These are phyloP conservation scores for Volvox africanus DNA, from an alignment of 139 green algal genomes.

Conservation along the genomic window DNA sequence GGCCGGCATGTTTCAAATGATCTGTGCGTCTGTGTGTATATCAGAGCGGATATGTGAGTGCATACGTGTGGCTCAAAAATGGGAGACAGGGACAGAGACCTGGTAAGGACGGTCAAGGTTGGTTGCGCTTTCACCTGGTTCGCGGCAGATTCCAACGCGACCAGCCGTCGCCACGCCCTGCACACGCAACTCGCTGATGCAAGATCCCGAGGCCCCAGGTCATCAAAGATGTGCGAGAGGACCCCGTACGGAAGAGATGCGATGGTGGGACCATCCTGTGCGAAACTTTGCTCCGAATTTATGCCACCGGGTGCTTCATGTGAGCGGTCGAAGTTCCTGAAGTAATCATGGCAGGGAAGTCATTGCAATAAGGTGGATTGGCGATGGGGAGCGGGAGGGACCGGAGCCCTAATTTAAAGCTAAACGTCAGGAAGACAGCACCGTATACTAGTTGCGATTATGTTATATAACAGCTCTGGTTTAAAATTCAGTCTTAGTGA, in stretches of 20 bases:
- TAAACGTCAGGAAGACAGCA: not conserved
- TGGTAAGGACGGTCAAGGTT: too few species aligned
- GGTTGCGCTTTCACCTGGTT: constrained; percentile 9
- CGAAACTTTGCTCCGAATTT: constrained; percentile 7
- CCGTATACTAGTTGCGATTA: not conserved
- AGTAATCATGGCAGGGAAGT: not conserved
- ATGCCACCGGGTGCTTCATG: not conserved
- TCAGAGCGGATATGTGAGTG: too few species aligned
- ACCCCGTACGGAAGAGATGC: not conserved
- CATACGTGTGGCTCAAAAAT: too few species aligned
- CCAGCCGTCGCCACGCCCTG: not conserved
- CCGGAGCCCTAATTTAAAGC: not conserved
- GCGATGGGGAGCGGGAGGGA: not conserved
- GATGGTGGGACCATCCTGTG: not conserved
- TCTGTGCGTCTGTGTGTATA: too few species aligned
- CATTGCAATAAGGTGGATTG: not conserved
- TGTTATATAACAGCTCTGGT: not conserved
- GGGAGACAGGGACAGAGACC: too few species aligned
- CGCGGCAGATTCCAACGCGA: not conserved
- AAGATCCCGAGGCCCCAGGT: constrained; percentile 3
- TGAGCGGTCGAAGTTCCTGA: not conserved
- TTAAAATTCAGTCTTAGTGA: not conserved
- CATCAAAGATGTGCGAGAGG: not conserved
- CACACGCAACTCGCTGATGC: constrained; percentile 7
- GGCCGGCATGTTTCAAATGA: too few species aligned